Evolutionary conservation across 2,329 filamentous ascomycete genomes (phyloP).

Genomic region (Aphanoascus verrucosus): DNA sequence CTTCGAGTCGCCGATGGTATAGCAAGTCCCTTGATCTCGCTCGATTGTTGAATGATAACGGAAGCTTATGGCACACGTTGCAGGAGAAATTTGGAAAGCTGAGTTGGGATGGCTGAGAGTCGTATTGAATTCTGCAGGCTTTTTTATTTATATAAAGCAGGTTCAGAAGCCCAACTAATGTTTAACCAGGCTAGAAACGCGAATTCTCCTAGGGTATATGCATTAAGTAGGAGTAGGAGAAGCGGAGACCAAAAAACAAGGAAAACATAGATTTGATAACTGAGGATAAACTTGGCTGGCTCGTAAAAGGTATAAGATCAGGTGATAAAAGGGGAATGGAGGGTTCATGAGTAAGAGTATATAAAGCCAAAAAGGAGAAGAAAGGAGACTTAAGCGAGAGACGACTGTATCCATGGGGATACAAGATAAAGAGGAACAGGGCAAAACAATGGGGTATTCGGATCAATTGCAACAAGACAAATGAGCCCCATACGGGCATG

Average conservation of each 20-base stretch:
- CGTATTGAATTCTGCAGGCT: neutral
- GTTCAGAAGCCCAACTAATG: no score
- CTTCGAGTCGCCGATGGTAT: conserved; percentile 28
- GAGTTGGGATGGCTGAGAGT: conserved; percentile 15
- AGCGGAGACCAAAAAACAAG: neutral
- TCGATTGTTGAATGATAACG: conserved; percentile 20
- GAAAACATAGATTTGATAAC: neutral
- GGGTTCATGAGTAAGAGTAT: neutral
- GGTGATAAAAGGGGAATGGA: neutral
- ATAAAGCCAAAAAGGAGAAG: neutral
- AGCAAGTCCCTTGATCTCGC: conserved; percentile 29
- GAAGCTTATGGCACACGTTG: conserved; percentile 21
- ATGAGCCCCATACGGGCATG: no score
- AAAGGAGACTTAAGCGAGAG: neutral
- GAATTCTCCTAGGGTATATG: neutral
- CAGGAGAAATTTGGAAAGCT: conserved; percentile 23
- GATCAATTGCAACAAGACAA: no score
- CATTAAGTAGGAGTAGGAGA: neutral
- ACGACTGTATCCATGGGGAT: neutral
- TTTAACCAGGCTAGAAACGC: no score
- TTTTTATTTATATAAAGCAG: neutral
- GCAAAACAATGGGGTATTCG: no score
- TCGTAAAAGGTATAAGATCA: neutral
- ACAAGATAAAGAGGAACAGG: no score
- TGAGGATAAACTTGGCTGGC: neutral